Percentiles rank a stretch among this genome's conserved stretches.
Evolutionary conservation across 306 rosid species (phyloP).

Genomic region (Fragaria ananassa): DNA sequence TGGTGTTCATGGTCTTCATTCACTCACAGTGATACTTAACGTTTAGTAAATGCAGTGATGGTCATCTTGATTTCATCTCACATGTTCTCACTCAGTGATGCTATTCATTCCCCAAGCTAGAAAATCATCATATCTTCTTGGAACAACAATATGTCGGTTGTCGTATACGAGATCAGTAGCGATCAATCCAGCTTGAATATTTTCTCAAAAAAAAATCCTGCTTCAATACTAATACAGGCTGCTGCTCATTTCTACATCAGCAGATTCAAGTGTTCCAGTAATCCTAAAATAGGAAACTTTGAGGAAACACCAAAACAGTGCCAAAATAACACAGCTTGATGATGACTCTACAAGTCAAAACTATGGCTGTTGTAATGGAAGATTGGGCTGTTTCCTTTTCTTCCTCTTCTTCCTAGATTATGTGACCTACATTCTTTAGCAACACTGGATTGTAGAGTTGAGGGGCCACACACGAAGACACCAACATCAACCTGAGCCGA

Average conservation of each 20-base stretch:
- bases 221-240: background rate
- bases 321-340: background rate
- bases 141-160: background rate
- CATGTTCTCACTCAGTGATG: background rate
- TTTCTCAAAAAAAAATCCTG: background rate
- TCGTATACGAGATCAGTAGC: background rate
- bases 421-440: conserved; percentile 58
- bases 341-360: conserved; percentile 50
- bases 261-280: background rate
- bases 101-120: background rate
- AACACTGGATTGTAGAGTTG: conserved; percentile 55
- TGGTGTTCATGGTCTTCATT: no score
- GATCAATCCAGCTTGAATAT: background rate
- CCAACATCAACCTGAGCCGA: conserved; percentile 53
- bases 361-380: conserved; percentile 70
- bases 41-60: background rate
- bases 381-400: conserved; percentile 42
- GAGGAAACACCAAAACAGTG: background rate
- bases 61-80: background rate
- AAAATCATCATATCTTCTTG: background rate
- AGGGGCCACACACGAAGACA: conserved; percentile 61
- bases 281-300: background rate
- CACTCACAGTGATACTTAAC: background rate
- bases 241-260: background rate
- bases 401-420: conserved; percentile 44